phyloP scores from a whole-genome alignment of 2,329 filamentous ascomycete genomes.

The Mycosphaerella sp. region DNA sequence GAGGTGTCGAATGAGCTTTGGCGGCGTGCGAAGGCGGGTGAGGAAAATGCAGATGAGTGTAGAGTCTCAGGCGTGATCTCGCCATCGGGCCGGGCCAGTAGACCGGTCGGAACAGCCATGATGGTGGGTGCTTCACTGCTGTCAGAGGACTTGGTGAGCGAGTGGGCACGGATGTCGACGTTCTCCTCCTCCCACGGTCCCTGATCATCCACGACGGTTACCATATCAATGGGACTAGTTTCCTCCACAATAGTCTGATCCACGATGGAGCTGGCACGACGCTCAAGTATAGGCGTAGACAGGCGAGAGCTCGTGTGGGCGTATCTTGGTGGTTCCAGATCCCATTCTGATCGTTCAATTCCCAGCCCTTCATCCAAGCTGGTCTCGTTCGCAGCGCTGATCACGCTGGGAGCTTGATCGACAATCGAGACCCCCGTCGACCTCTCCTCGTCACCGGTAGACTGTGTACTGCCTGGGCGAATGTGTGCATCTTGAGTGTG shows the following conservation, averaged over 20 bases:
- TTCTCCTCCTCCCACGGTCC: conserved; percentile 26
- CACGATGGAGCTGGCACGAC: conserved; percentile 29
- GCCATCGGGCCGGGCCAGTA: conserved; percentile 34
- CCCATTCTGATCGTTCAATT: conserved; percentile 21
- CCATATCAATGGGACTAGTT: conserved; percentile 35
- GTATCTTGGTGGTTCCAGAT: conserved; percentile 21
- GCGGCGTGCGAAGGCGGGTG: conserved; percentile 56
- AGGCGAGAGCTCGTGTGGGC: conserved; percentile 17
- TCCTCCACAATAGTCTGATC: conserved; percentile 35
- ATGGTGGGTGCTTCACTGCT: conserved; percentile 40
- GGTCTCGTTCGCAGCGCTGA: not conserved
- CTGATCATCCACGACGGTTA: conserved; percentile 41
- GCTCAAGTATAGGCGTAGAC: conserved; percentile 24
- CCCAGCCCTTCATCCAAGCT: conserved; percentile 22
- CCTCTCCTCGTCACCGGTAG: conserved; percentile 16
- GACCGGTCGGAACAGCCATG: conserved; percentile 32
- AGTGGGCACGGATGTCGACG: conserved; percentile 42
- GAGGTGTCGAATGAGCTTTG: conserved; percentile 63
- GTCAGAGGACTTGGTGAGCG: conserved; percentile 46
- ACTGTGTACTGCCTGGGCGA: conserved; percentile 12
- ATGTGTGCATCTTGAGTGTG: conserved; percentile 1
- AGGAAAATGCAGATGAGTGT: conserved; percentile 53
- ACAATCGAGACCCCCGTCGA: conserved; percentile 29
- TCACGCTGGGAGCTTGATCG: conserved; percentile 22
- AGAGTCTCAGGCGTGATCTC: conserved; percentile 59